A percentile compares a stretch with the other conserved stretches of the same genome.
Evolutionary conservation across 306 rosid species (phyloP).

Genomic region (Begonia loranthoides): DNA sequence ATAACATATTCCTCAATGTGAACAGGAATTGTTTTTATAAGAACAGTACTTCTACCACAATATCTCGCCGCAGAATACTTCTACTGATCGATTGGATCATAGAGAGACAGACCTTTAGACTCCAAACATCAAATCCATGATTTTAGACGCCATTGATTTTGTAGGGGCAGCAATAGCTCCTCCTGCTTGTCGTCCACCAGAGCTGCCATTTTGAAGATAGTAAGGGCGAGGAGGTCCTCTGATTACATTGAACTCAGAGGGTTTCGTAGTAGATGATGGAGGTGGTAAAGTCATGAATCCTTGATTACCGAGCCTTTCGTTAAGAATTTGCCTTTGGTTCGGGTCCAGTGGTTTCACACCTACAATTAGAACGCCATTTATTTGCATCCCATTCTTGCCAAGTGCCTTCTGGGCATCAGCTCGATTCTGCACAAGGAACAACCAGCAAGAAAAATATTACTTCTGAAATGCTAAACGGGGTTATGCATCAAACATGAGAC

Average conservation of each 20-base stretch:
- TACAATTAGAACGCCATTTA: constrained; percentile 73
- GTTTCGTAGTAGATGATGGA: constrained; percentile 29
- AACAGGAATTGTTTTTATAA: not conserved
- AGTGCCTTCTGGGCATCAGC: constrained; percentile 90
- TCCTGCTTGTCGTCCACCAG: constrained; percentile 42
- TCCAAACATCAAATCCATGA: constrained; percentile 95
- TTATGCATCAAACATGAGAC: constrained; percentile 7
- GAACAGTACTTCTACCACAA: not conserved
- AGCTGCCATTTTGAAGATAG: constrained; percentile 61
- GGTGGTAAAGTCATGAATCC: constrained; percentile 75
- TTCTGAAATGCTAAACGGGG: not conserved
- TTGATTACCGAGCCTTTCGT: constrained; percentile 48
- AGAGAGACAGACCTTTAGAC: constrained; percentile 35
- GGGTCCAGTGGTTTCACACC: constrained; percentile 96
- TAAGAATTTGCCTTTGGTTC: constrained; percentile 70
- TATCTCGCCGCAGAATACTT: not conserved
- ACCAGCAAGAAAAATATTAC: not conserved
- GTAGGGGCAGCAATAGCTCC: constrained; percentile 93
- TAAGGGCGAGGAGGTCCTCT: constrained; percentile 39
- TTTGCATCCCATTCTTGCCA: constrained; percentile 77
- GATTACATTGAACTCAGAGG: constrained; percentile 34
- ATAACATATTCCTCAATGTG: not conserved
- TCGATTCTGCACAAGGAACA: constrained; percentile 48
- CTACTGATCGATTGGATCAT: not conserved
- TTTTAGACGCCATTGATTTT: constrained; percentile 68